Base-by-base conservation (phyloP, 2,329 filamentous ascomycete species). In the Davidsoniella virescens region DNA sequence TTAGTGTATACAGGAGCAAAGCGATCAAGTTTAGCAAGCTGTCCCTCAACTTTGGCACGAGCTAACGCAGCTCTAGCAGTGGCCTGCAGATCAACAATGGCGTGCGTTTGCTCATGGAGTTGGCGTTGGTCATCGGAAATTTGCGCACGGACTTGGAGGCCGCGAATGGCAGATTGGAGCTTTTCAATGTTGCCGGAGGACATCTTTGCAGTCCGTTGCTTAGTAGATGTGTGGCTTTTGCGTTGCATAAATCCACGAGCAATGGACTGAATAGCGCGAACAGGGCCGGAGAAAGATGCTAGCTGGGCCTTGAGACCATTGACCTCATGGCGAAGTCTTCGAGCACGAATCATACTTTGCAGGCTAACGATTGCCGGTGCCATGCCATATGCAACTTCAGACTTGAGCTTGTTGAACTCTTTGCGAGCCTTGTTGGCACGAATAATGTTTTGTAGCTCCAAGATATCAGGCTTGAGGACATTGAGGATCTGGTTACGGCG, bases 271-370 rank as follows among this genome's bases (percentile, higher is more conserved):
- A 87, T 73, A 56, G 77, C 71, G 41, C 74, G 70, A 51, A 87
- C 73, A 46, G 80, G 76, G 49, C 76, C 76, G 55, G 72, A 74
- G 48, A 74, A 80, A 54, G 71, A 69, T 55, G 72, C 70, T 59
- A 87, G 73, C 58, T 82, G 73, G 60, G 70, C 71, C 62, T 63
- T 70, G 56, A 70, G 65, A 55, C 73, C 67, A 59, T 67, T 68
- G 64, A 80, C 68, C 66, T 79, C 68, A 55, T 72, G 64, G 54
- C 78, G 75, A 55, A 70, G 72, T 60, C 80, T 84, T 53, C 73
- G 74, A 18, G 81, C 84, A 59, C 84, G 73, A 60, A 87, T 75
- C 44, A 94, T 70, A 62, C 80, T 94, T 64, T 98, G 92, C 9
- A 98, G 69, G 58, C 79, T 77, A 54, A 92, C 65, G 43, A 96